A percentile compares a stretch with the other conserved stretches of the same genome.
Conservation (phyloP, 2,329 filamentous ascomycete species). For the Tolypocladium cylindrosporum region DNA sequence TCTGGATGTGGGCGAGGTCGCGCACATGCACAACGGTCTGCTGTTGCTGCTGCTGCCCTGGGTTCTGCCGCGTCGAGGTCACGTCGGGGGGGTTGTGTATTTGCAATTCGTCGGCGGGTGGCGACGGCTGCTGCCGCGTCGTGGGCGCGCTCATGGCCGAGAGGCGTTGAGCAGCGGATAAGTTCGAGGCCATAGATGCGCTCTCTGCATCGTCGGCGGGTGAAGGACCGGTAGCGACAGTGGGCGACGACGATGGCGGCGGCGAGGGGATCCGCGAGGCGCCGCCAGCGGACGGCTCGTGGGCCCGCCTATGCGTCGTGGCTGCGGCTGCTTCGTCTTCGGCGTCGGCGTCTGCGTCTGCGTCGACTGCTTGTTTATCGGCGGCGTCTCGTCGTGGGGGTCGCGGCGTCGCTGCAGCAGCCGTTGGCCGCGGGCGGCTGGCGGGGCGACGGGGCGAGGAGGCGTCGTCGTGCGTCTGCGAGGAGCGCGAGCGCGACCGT, state of each 20-base stretch:
- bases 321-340: neutral
- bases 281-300: constrained; percentile 22
- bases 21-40: constrained; percentile 65
- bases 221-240: constrained; percentile 24
- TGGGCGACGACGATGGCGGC: constrained; percentile 42
- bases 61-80: neutral
- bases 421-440: constrained; percentile 14
- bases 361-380: neutral
- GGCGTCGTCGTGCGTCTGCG: constrained; percentile 4
- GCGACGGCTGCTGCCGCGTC: constrained; percentile 22
- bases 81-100: constrained; percentile 12
- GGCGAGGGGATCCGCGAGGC: constrained; percentile 43
- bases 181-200: constrained; percentile 38
- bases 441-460: constrained; percentile 10
- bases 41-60: constrained; percentile 9
- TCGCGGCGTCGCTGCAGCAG: constrained; percentile 13
- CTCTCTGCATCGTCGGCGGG: constrained; percentile 30
- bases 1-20: constrained; percentile 85
- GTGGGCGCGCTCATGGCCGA: constrained; percentile 8
- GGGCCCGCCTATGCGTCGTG: neutral
- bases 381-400: constrained; percentile 11
- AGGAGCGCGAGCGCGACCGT: constrained; percentile 10
- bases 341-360: neutral
- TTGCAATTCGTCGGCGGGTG: constrained; percentile 24
- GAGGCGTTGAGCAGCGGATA: constrained; percentile 10